Evolutionary conservation across 1,139 yeast species (phyloP), one percentile per base, ranked within the genome.

Genomic region (Ogataea hybrid): DNA sequence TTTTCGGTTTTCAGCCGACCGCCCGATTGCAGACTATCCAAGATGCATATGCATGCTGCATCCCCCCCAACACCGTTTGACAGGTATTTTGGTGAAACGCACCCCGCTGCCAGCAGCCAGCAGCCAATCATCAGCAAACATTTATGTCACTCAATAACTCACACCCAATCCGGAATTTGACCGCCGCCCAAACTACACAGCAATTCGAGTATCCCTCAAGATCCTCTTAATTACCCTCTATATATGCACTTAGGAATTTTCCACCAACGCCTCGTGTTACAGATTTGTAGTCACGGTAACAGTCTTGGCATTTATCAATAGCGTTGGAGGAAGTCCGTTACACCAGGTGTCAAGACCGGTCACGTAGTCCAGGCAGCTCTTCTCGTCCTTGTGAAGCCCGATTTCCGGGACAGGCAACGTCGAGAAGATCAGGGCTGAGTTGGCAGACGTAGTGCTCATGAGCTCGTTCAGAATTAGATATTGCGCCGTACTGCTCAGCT

Each of bases 401-500:
- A 84, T 68, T 1, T 79, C 70, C 0, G 98, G 97, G 0, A 94
- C 83, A 0, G 98, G 97, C 32, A 92, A 67, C 0, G 97, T 90
- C 1, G 96, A 82, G 58, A 92, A 85, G 3, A 92, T 77, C 7
- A 92, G 80, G 12, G 75, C 80, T 0, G 90, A 83, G 17, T 65
- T 64, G 10, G 32, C n/a, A 0, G 92, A 83, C 1, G 81, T 71
- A 33, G 73, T 68, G 41, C 67, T 67, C 95, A 92, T 89, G 52
- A 92, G 68, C 51, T 89, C 96, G 59, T 92, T 90, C 50, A 92
- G 68, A 37, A 92, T 83, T 38, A 90, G 64, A 61, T 90, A 96
- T 63, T 92, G 98, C 0, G 95, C 95, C 52, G 81, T 78, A 4
- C 96, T 94, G 0, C 97, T 96, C 17, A 92, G 66, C 47, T 86